These are phyloP conservation scores for Biscogniauxia mediterranea DNA, from an alignment of 2,329 filamentous ascomycete genomes.

Conservation along the genomic window DNA sequence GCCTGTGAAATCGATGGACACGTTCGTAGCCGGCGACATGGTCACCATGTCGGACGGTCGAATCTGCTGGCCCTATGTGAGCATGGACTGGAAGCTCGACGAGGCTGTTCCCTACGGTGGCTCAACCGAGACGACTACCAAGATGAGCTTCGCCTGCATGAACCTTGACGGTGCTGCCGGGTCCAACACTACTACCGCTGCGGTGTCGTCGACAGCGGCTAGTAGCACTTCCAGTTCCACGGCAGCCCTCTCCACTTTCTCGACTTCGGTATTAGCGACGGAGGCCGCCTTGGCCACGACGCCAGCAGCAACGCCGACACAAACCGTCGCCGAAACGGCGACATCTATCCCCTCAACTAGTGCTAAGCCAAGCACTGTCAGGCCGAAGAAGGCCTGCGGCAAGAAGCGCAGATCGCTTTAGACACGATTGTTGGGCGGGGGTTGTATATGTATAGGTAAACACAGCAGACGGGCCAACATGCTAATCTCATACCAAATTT, in stretches of 20 bases:
- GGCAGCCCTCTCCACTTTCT: background rate
- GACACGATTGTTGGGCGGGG: background rate
- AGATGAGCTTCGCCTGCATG: slow-evolving; percentile 55
- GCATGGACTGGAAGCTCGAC: slow-evolving; percentile 51
- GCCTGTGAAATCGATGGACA: slow-evolving; percentile 47
- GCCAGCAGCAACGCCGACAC: background rate
- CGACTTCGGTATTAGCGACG: background rate
- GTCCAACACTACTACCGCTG: background rate
- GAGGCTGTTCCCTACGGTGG: slow-evolving; percentile 23
- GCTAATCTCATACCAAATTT: too few relatives aligned
- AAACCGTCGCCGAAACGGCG: background rate
- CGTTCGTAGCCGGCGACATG: slow-evolving; percentile 62
- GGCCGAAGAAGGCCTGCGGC: background rate
- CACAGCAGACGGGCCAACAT: too few relatives aligned
- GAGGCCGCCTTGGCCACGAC: background rate
- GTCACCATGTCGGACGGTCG: slow-evolving; percentile 56
- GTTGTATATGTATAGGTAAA: background rate
- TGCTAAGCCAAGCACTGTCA: background rate
- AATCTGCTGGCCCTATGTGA: slow-evolving; percentile 61
- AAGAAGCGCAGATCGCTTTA: background rate
- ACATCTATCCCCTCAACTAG: background rate
- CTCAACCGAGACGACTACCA: slow-evolving; percentile 30
- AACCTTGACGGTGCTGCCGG: slow-evolving; percentile 12
- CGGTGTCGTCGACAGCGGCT: too few relatives aligned
- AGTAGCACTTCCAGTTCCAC: background rate